Evolutionary conservation across 306 rosid genomes (phyloP).

Genomic region (Castanopsis chinensis): DNA sequence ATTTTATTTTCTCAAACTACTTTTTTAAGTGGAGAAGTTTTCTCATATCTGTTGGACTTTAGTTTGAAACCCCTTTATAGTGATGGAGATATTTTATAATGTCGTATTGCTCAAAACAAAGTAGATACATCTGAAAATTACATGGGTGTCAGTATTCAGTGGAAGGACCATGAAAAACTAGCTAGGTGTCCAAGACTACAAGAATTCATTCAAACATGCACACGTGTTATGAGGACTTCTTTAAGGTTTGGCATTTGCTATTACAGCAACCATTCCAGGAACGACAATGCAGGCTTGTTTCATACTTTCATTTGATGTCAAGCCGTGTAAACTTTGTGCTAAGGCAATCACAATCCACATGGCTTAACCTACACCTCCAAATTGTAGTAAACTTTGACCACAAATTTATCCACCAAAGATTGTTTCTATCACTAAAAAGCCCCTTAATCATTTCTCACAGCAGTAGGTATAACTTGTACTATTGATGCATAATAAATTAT

Average conservation of each 20-base stretch:
- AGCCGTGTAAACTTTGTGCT: conserved; percentile 42
- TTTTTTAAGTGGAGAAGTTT: background rate
- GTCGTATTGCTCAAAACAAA: conserved; percentile 33
- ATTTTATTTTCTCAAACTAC: background rate
- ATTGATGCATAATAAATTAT: no score
- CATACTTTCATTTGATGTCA: background rate
- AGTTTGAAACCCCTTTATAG: conserved; percentile 29
- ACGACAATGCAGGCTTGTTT: conserved; percentile 24
- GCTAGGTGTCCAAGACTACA: conserved; percentile 36
- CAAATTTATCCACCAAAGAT: background rate
- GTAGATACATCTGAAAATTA: background rate
- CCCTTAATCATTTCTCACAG: no score
- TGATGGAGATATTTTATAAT: conserved; percentile 35
- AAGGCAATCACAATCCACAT: conserved; percentile 12
- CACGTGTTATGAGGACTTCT: conserved; percentile 22
- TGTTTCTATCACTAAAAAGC: background rate
- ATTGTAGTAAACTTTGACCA: conserved; percentile 39
- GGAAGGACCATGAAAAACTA: conserved; percentile 22
- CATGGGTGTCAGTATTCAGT: conserved; percentile 18
- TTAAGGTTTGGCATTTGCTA: conserved; percentile 17
- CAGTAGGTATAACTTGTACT: no score
- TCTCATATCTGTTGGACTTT: background rate
- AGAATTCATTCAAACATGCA: conserved; percentile 13
- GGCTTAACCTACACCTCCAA: conserved; percentile 2
- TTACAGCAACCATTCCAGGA: conserved; percentile 25